Percentiles rank a stretch among this genome's conserved stretches.
Conservation (phyloP, 2,329 filamentous ascomycete genomes). For the Plectosphaerella cucumerina region DNA sequence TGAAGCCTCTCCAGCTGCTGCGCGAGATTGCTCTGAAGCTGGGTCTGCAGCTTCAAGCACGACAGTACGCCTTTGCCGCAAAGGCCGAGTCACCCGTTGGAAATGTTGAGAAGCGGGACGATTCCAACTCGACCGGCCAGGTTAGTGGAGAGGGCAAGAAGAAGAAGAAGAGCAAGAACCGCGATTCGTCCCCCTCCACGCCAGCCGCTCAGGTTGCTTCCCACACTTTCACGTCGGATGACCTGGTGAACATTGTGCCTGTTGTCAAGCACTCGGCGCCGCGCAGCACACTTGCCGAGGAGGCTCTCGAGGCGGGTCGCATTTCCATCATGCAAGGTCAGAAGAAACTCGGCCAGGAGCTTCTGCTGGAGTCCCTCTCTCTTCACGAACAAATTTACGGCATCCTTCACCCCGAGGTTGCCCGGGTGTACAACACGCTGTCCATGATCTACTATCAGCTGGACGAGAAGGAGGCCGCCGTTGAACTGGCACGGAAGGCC, state of each 20-base stretch:
- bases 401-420: constrained; percentile 93
- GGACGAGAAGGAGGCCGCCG: constrained; percentile 94
- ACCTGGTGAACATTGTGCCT: constrained; percentile 90
- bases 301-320: constrained; percentile 90
- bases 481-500: constrained; percentile 93
- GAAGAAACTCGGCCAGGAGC: constrained; percentile 91
- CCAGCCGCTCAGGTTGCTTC: constrained; percentile 34
- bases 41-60: constrained; percentile 81
- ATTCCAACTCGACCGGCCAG: constrained; percentile 31
- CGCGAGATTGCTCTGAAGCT: constrained; percentile 87
- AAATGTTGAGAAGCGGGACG: constrained; percentile 20
- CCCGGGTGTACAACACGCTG: constrained; percentile 87
- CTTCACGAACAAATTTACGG: constrained; percentile 98
- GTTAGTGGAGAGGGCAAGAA: constrained; percentile 42
- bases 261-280: constrained; percentile 92
- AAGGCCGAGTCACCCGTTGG: constrained; percentile 25
- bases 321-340: constrained; percentile 96
- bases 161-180: constrained; percentile 62
- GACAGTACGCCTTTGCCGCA: constrained; percentile 40
- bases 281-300: constrained; percentile 85
- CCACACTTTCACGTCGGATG: constrained; percentile 73
- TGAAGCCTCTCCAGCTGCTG: constrained; percentile 78
- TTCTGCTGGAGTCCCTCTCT: constrained; percentile 91
- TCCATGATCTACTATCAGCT: constrained; percentile 96
- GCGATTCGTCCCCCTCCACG: constrained; percentile 48